Evolutionary conservation across 2,329 filamentous ascomycete species (phyloP), one percentile per base, ranked within the genome.

Genomic region (Sporothrix phasma): DNA sequence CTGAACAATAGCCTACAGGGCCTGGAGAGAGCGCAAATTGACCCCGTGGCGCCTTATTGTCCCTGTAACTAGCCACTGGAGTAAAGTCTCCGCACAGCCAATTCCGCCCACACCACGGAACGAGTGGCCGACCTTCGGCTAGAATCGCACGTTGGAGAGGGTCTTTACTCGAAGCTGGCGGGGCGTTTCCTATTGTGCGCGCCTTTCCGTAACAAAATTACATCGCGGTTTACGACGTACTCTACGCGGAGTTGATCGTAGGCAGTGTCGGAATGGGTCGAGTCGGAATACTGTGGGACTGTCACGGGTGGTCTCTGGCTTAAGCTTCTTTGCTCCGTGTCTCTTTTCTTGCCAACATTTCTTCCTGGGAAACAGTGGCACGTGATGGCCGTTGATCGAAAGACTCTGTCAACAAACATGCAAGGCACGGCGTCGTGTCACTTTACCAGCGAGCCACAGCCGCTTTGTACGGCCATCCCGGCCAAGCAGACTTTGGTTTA

Each of bases 61-160:
- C 26, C 47, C 47, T 31, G 17, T 17, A 13, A 22, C 29, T 22
- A 29, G n/a, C 31, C 24, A 22, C 17, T 34, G 4, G n/a, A 19
- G 11, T 56, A n/a, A 13, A 22, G 49, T 31, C 24, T 51, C n/a
- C 51, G 51, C 51, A 24, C 39, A 56, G 39, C 19, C 31, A 24
- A 56, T 56, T 56, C 51, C 51, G 51, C 31, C 51, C 22, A n/a
- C 31, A 31, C 29, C 51, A 41, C 41, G 43, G 34, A 31, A 29
- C 8, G 34, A 49, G 39, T 13, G 31, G 45, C 62, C 62, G 62
- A 59, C 53, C 26, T 43, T 64, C 62, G 62, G 62, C 62, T 53
- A 59, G 39, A 63, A 31, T n/a, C 6, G 39, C 26, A 53, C 62
- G 54, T 46, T 53, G 26, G 13, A 43, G 26, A 24, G 19, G 31